phyloP scores from a whole-genome alignment of 2,329 filamentous ascomycete species.

The Lasiodiplodia theobromae region DNA sequence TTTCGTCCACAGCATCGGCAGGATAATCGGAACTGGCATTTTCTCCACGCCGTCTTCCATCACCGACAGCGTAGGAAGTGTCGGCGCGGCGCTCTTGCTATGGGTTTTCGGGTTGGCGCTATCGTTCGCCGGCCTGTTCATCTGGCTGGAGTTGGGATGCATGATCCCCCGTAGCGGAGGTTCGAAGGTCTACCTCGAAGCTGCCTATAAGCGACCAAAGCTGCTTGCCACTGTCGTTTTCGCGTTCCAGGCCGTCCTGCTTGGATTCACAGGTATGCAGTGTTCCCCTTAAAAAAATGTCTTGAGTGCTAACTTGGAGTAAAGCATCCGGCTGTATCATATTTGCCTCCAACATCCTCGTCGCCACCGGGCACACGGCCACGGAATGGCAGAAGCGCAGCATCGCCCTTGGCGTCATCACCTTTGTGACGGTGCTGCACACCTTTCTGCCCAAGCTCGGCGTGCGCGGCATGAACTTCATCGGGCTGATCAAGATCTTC shows the following conservation, averaged over 20 bases:
- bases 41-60: slow-evolving; percentile 76
- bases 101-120: slow-evolving; percentile 70
- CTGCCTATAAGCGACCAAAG: slow-evolving; percentile 68
- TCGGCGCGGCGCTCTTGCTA: slow-evolving; percentile 67
- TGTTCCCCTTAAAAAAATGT: not conserved
- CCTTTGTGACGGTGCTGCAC: slow-evolving; percentile 47
- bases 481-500: slow-evolving; percentile 50
- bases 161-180: slow-evolving; percentile 75
- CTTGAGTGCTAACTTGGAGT: not conserved
- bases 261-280: slow-evolving; percentile 59
- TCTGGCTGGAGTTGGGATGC: slow-evolving; percentile 72
- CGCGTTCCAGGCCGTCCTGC: slow-evolving; percentile 67
- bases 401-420: slow-evolving; percentile 52
- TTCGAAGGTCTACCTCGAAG: slow-evolving; percentile 74
- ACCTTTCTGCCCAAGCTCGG: slow-evolving; percentile 47
- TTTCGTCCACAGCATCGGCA: slow-evolving; percentile 34
- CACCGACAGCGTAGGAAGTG: slow-evolving; percentile 69
- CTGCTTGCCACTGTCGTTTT: slow-evolving; percentile 71
- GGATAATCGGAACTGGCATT: slow-evolving; percentile 74
- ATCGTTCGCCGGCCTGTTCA: slow-evolving; percentile 66
- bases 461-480: slow-evolving; percentile 48
- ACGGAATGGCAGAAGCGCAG: slow-evolving; percentile 59
- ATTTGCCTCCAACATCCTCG: slow-evolving; percentile 70
- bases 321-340: slow-evolving; percentile 72
- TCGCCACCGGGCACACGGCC: slow-evolving; percentile 61